A percentile compares a stretch with the other conserved stretches of the same genome.
phyloP scores from a whole-genome alignment of 495 filamentous ascomycete genomes.

The Aspergillus biplanus region DNA sequence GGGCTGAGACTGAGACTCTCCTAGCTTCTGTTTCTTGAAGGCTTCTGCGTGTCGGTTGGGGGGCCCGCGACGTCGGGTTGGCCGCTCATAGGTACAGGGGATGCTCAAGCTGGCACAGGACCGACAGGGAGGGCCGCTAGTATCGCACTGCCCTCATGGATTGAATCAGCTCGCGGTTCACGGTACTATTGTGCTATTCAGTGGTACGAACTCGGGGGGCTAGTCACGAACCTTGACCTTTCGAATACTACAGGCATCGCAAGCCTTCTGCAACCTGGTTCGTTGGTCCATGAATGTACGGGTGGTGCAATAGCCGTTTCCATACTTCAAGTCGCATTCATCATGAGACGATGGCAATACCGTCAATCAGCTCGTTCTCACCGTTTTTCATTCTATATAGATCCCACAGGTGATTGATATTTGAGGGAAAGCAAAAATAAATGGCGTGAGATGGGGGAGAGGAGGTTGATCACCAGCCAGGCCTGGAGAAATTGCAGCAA shows the following conservation, averaged over 20 bases:
- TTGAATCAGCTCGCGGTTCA: conserved; percentile 2
- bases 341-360: conserved; percentile 8
- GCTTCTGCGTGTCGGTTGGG: conserved; percentile 85
- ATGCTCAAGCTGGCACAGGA: conserved; percentile 79
- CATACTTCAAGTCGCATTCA: conserved; percentile 28
- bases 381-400: not conserved
- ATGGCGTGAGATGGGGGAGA: not conserved
- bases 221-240: conserved; percentile 73
- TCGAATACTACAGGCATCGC: conserved; percentile 81
- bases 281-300: conserved; percentile 44
- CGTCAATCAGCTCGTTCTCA: conserved; percentile 7
- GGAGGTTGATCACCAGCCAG: not conserved
- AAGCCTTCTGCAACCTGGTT: conserved; percentile 72
- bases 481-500: not conserved
- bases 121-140: conserved; percentile 75
- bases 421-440: not conserved
- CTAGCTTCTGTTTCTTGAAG: conserved; percentile 68
- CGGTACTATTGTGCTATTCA: not conserved
- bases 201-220: not conserved
- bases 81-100: conserved; percentile 80
- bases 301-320: conserved; percentile 25
- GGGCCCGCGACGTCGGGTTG: conserved; percentile 79
- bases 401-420: not conserved
- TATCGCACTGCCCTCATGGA: conserved; percentile 67
- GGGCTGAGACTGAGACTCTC: conserved; percentile 29